These are phyloP conservation scores for Penium margaritaceum DNA, from an alignment of 139 green algal genomes.

Conservation along the genomic window DNA sequence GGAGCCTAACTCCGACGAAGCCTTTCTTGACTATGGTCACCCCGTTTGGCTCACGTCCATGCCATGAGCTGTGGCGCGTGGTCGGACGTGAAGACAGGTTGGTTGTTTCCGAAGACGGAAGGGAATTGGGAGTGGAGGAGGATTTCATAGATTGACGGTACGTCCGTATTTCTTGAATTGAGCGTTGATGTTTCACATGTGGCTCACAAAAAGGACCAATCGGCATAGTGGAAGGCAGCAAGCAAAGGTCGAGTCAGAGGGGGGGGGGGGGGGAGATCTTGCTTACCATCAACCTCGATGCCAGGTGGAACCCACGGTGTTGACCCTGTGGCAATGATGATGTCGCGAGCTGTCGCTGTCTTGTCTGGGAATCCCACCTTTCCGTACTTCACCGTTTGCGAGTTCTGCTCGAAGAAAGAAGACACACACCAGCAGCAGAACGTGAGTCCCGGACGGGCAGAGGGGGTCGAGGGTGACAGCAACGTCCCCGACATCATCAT, in stretches of 20 bases:
- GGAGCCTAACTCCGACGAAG: conserved; percentile 98
- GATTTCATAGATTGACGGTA: too few species aligned
- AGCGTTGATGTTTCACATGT: too few species aligned
- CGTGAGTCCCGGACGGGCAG: too few species aligned
- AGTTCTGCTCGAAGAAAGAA: too few species aligned
- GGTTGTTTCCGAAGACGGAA: too few species aligned
- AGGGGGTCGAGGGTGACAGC: too few species aligned
- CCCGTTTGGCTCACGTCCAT: conserved; percentile 95
- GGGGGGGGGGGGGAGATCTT: not conserved
- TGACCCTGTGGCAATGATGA: conserved; percentile 94
- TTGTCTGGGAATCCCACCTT: conserved; percentile 34
- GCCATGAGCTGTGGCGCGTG: conserved; percentile 94
- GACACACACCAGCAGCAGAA: too few species aligned
- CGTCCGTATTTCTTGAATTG: too few species aligned
- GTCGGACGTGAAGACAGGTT: conserved; percentile 97
- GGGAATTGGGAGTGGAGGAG: too few species aligned
- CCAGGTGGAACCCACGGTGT: conserved; percentile 93
- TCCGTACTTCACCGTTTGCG: conserved; percentile 37
- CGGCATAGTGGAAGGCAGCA: too few species aligned
- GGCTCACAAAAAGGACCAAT: too few species aligned
- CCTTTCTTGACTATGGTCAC: conserved; percentile 95
- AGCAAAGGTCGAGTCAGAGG: not conserved
- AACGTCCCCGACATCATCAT: too few species aligned
- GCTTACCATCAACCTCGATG: conserved; percentile 82
- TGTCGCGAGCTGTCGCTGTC: conserved; percentile 74